phyloP scores from a whole-genome alignment of 352 stramenopile species.

The Globisporangium solare region DNA sequence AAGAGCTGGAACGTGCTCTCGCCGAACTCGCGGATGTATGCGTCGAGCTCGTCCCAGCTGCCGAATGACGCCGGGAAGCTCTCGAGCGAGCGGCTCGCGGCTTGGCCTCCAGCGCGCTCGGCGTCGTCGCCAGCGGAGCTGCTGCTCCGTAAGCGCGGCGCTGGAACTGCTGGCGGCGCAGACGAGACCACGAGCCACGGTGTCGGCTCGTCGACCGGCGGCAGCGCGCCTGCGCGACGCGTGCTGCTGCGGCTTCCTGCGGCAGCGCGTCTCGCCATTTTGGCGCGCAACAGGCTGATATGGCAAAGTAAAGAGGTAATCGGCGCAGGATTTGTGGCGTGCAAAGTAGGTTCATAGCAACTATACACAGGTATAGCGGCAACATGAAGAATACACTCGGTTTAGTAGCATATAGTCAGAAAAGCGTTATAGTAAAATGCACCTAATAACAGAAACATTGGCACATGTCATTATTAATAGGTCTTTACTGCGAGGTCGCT shows the following conservation, averaged over 20 bases:
- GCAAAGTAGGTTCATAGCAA: no score
- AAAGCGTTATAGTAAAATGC: no score
- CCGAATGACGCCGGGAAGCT: slow-evolving; percentile 5
- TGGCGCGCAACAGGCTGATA: no score
- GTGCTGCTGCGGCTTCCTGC: not conserved
- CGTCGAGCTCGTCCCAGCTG: slow-evolving; percentile 7
- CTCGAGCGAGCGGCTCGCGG: not conserved
- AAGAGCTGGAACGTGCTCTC: slow-evolving; percentile 11
- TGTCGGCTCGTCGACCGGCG: slow-evolving; percentile 1
- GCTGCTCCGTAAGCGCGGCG: not conserved
- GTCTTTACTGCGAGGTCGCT: no score
- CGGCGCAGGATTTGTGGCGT: no score
- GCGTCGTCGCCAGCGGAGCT: not conserved
- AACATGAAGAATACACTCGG: no score
- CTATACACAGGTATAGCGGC: no score
- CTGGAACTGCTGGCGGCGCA: not conserved
- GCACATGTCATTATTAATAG: no score
- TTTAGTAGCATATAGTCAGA: no score
- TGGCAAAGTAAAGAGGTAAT: no score
- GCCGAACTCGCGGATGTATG: slow-evolving; percentile 7
- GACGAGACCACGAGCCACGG: slow-evolving; percentile 9
- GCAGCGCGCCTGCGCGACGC: not conserved
- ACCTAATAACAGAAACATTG: no score
- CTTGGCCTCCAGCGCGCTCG: not conserved
- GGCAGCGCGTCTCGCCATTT: no score